A percentile compares a stretch with the other conserved stretches of the same genome.
These are phyloP conservation scores for Colletotrichum sp. DNA, from an alignment of 2,329 filamentous ascomycete species.

Conservation along the genomic window DNA sequence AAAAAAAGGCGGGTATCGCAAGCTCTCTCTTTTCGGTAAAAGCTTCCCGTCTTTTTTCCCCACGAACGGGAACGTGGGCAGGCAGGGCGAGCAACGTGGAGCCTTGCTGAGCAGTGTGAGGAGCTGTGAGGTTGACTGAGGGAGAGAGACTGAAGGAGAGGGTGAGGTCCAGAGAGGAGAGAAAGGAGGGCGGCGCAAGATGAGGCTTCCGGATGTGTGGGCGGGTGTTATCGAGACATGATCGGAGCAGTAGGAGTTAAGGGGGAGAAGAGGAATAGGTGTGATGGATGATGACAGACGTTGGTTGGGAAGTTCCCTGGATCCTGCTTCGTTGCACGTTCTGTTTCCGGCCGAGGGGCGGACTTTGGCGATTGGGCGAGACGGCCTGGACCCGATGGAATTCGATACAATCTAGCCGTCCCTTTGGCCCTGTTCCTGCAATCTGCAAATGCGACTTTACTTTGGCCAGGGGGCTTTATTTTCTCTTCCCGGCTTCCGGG, in stretches of 20 bases:
- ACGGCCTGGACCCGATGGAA: background rate
- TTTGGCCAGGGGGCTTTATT: background rate
- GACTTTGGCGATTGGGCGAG: background rate
- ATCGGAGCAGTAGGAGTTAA: background rate
- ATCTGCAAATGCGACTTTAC: background rate
- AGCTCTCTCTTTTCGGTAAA: background rate
- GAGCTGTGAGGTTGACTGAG: background rate
- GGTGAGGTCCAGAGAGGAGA: background rate
- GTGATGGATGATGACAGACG: background rate
- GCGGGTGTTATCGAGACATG: background rate
- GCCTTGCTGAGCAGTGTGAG: background rate
- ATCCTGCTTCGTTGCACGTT: background rate
- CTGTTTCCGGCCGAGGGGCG: conserved; percentile 8
- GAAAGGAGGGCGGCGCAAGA: background rate
- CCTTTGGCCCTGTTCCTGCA: background rate
- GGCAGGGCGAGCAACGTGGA: background rate
- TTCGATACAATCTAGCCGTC: background rate
- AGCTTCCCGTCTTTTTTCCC: background rate
- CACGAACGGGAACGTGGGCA: background rate
- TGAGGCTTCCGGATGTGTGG: background rate
- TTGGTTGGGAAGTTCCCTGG: background rate
- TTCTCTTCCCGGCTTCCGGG: background rate
- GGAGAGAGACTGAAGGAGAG: background rate
- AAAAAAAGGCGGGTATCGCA: conserved; percentile 17
- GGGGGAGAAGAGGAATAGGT: background rate